Evolutionary conservation across 306 rosid genomes (phyloP), one percentile per base, ranked within the genome.

Genomic region (Prunus davidiana): DNA sequence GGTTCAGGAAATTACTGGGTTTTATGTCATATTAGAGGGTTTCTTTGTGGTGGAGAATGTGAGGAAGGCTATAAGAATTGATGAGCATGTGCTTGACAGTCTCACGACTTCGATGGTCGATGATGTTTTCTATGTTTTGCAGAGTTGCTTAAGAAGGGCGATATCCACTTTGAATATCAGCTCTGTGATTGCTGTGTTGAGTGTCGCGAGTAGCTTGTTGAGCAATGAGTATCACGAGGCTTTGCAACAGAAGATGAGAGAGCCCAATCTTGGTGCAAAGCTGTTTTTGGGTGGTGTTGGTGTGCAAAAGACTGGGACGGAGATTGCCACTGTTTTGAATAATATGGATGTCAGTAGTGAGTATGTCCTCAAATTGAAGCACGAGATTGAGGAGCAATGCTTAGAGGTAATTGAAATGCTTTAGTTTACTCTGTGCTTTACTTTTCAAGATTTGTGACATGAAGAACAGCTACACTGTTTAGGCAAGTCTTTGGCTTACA

Each of bases 31-130:
- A 81, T 82, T 95, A 0, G 99, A 95, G 81, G 99, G 99, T 22
- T 95, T 90, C 76, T 95, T 90, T 86, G 90, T 95, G 97, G 97
- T 95, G 71, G 99, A 95, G 86, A 95, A 91, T 82, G 97, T 89
- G 62, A 89, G 97, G 82, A 95, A 95, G 78, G 99, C 99, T 5
- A 90, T 90, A 52, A 76, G 79, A 85, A 95, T 95, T 22, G 97
- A 92, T 72, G 99, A 95, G 82, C 91, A 86, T 6, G 97, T 86
- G 50, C 90, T 89, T 27, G 97, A 92, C 46, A 90, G 97, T 87
- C 93, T 95, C 54, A 92, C 99, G 9, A 92, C 99, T 56, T 92
- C 99, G 30, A 89, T 92, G 97, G 97, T 95, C 81, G 97, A 95
- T 24, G 99, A 95, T 78, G 99, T 92, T 67, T 94, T 94, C 80